Evolutionary conservation across 805 yeast genomes (phyloP).

Genomic region (Metschnikowia cubensis): DNA sequence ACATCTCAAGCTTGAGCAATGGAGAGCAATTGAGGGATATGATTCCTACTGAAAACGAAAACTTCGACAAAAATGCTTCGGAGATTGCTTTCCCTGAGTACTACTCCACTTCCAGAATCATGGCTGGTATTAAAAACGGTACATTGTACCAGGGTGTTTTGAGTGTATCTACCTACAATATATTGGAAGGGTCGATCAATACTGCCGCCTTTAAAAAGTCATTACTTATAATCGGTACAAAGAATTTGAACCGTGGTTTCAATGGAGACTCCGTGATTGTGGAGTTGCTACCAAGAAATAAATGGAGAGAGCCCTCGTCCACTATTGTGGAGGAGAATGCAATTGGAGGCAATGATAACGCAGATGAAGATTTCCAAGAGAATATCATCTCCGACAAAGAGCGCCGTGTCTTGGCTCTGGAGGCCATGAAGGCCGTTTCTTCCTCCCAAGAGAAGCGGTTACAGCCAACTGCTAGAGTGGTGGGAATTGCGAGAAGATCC

Average conservation of each 20-base stretch:
- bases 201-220: slow-evolving; percentile 76
- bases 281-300: slow-evolving; percentile 76
- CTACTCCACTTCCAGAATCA: slow-evolving; percentile 71
- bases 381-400: slow-evolving; percentile 62
- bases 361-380: slow-evolving; percentile 52
- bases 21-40: slow-evolving; percentile 73
- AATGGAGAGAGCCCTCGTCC: slow-evolving; percentile 85
- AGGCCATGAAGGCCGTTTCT: slow-evolving; percentile 61
- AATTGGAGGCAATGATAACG: slow-evolving; percentile 55
- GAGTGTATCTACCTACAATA: slow-evolving; percentile 78
- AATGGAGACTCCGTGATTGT: slow-evolving; percentile 90
- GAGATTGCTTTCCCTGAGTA: slow-evolving; percentile 73
- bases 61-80: slow-evolving; percentile 32
- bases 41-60: slow-evolving; percentile 54
- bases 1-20: slow-evolving; percentile 66
- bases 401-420: slow-evolving; percentile 67
- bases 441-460: slow-evolving; percentile 41
- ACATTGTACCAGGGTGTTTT: slow-evolving; percentile 82
- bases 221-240: slow-evolving; percentile 74
- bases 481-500: slow-evolving; percentile 81
- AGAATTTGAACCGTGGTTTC: slow-evolving; percentile 83
- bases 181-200: slow-evolving; percentile 79
- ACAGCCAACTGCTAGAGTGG: slow-evolving; percentile 93
- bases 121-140: slow-evolving; percentile 89
- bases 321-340: slow-evolving; percentile 73